Evolutionary conservation across 371 early-diverging fungal species (phyloP), one percentile per base, ranked within the genome.

Genomic region (Capillidium heterosporum): DNA sequence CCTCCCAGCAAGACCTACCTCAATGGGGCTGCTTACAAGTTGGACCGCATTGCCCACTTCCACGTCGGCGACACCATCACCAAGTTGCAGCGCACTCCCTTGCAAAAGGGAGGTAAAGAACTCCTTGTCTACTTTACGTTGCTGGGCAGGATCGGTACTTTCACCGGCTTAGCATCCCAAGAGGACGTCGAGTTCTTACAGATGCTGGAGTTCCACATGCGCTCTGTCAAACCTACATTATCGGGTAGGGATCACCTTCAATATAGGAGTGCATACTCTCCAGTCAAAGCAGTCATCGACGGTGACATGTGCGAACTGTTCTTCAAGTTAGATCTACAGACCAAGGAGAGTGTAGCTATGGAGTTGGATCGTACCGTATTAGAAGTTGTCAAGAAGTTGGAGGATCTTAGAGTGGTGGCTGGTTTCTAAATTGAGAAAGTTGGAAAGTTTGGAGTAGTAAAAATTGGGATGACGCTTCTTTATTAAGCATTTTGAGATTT

Each of bases 111-210:
- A 35, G 90, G 86, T 0, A 80, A 91, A 15, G 89, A 87, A 55
- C 72, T 89, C 19, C 58, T 95, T 27, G 56, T 92, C n/a, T 89
- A 88, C 56, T 82, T 90, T 0, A 85, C 91, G 1, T 64, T 98
- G 24, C 60, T 86, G 39, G 98, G 98, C 2, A 63, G 80, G 10
- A 72, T 96, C 49, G 86, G 86, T 1, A 74, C 82, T 13, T 77
- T 90, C 57, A 77, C 94, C 46, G 94, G 95, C 0, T 85, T 95
- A 65, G 65, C 76, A 15, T 78, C 86, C 28, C 79, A 83, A 60
- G 87, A 89, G 60, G 95, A 97, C 61, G 81, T 88, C 17, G 92
- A 91, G 27, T 89, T 95, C 62, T 90, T 95, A 76, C 85, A 85
- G 63, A 75, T 79, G 27, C 72, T 98, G 43, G 98, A 98, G 70